Evolutionary conservation across 768 basidiomycete species (phyloP).

Genomic region (Lactarius tabidus): DNA sequence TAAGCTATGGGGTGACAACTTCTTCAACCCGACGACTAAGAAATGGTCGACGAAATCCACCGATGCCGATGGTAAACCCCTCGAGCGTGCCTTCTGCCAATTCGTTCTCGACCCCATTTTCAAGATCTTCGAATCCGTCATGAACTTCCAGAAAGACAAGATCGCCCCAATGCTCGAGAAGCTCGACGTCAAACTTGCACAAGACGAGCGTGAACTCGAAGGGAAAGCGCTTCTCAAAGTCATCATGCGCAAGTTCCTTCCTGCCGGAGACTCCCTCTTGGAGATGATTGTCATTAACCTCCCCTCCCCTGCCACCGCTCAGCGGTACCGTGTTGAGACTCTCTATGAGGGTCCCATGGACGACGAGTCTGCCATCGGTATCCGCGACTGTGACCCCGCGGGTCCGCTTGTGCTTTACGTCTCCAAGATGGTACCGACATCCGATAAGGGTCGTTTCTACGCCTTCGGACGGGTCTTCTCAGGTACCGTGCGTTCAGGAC

Average conservation of each 20-base stretch:
- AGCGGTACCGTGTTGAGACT: constrained; percentile 98
- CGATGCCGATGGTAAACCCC: constrained; percentile 79
- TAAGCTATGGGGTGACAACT: constrained; percentile 99
- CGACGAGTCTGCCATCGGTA: constrained; percentile 97
- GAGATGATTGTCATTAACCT: constrained; percentile 99
- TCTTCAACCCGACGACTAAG: constrained; percentile 93
- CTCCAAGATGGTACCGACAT: constrained; percentile 99
- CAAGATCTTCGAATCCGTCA: constrained; percentile 96
- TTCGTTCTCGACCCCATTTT: constrained; percentile 99
- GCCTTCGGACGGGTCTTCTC: constrained; percentile 99
- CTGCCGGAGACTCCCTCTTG: constrained; percentile 95
- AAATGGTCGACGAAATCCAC: constrained; percentile 87
- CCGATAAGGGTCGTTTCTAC: constrained; percentile 99
- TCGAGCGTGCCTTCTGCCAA: constrained; percentile 97
- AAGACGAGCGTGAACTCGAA: constrained; percentile 90
- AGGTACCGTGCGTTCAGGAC: constrained; percentile 93
- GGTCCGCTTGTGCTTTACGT: constrained; percentile 97
- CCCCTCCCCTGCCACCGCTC: constrained; percentile 94
- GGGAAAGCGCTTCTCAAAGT: constrained; percentile 95
- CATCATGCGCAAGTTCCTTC: constrained; percentile 99
- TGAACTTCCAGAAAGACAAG: constrained; percentile 98
- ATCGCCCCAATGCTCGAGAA: constrained; percentile 86
- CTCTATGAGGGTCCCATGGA: constrained; percentile 99
- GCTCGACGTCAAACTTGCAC: constrained; percentile 86
- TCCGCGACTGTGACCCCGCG: constrained; percentile 96